These are phyloP conservation scores for Botrytis paeoniae DNA, from an alignment of 2,329 filamentous ascomycete genomes.

Conservation along the genomic window DNA sequence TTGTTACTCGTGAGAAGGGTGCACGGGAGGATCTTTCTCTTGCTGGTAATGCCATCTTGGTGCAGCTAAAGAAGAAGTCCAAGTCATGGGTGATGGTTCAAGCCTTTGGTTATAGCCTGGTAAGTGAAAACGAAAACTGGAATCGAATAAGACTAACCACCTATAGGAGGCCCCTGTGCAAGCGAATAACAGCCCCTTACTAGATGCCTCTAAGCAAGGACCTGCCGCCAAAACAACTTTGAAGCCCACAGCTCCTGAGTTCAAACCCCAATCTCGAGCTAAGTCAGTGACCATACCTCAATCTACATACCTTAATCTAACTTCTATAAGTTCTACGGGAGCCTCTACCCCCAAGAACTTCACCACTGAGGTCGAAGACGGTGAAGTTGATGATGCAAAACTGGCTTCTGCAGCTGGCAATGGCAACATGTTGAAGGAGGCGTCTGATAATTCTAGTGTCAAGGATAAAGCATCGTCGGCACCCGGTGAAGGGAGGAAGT, in stretches of 20 bases:
- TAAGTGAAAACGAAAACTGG: constrained; percentile 41
- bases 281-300: constrained; percentile 30
- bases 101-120: constrained; percentile 64
- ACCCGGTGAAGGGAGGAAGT: constrained; percentile 29
- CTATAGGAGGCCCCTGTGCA: constrained; percentile 25
- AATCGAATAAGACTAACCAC: constrained; percentile 34
- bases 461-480: constrained; percentile 27
- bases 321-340: constrained; percentile 34
- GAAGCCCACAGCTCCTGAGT: constrained; percentile 60
- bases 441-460: constrained; percentile 20
- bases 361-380: constrained; percentile 61
- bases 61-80: constrained; percentile 64
- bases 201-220: constrained; percentile 16
- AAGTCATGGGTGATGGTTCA: constrained; percentile 71
- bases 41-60: constrained; percentile 68
- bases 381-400: constrained; percentile 66
- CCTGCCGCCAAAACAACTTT: constrained; percentile 43
- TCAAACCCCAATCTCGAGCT: constrained; percentile 51
- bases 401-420: constrained; percentile 12
- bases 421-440: constrained; percentile 10
- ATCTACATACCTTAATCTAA: constrained; percentile 36
- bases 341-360: constrained; percentile 34
- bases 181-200: constrained; percentile 20
- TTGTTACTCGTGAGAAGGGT: constrained; percentile 61
- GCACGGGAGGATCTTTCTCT: constrained; percentile 72